A percentile compares a stretch with the other conserved stretches of the same genome.
Conservation (phyloP, 192 early-diverging fungal genomes). For the Polychytrium aggregatum region DNA sequence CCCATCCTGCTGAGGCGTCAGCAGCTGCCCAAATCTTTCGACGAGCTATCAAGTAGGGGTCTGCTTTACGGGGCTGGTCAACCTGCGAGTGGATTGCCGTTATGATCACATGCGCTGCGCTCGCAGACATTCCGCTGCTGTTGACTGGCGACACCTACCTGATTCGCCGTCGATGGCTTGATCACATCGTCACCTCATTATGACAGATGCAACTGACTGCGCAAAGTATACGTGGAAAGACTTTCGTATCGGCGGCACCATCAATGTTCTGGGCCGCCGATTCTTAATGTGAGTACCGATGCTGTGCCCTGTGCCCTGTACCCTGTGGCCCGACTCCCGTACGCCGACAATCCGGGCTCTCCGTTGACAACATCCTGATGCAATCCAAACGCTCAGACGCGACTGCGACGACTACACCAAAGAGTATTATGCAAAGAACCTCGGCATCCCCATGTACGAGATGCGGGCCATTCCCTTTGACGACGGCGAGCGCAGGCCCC, state of each 20-base stretch:
- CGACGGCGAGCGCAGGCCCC: constrained; percentile 1
- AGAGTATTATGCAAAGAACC: constrained; percentile 31
- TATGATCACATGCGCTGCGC: neutral
- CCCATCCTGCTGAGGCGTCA: constrained; percentile 47
- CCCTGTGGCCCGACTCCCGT: no score
- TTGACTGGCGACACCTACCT: neutral
- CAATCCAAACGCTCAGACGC: no score
- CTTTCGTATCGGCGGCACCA: constrained; percentile 38
- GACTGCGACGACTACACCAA: constrained; percentile 57
- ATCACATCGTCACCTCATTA: no score
- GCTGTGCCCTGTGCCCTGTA: no score
- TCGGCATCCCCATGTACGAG: constrained; percentile 5
- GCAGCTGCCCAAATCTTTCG: constrained; percentile 42
- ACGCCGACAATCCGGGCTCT: no score
- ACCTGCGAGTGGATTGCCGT: neutral
- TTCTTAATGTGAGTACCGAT: constrained; percentile 49
- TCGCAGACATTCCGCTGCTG: no score
- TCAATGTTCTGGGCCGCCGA: constrained; percentile 44
- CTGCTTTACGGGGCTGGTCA: no score
- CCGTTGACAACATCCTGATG: no score
- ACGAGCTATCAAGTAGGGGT: constrained; percentile 30
- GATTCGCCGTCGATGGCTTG: neutral
- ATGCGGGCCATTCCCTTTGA: constrained; percentile 12
- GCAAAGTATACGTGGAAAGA: constrained; percentile 52
- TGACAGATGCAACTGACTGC: constrained; percentile 26